Evolutionary conservation across 78 protist species (phyloP).

Genomic region (Dictyostelium discoideum): dicty_2.7 NC_007091.3:903501-904000

Average conservation of each 20-base stretch:
- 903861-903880: neutral
- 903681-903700: no score
- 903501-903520: no score
- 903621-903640: neutral
- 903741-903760: neutral
- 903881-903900: constrained; percentile 31
- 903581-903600: no score
- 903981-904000: neutral
- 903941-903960: neutral
- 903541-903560: neutral
- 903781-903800: neutral
- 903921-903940: constrained; percentile 14
- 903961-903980: neutral
- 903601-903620: neutral
- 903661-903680: no score
- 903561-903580: neutral
- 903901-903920: constrained; percentile 26
- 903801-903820: neutral
- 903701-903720: no score
- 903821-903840: neutral
- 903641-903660: neutral
- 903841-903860: neutral
- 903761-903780: neutral
- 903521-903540: no score
- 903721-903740: neutral